phyloP scores from a whole-genome alignment of 192 early-diverging fungal genomes.

The Lobulomyces angularis region DNA sequence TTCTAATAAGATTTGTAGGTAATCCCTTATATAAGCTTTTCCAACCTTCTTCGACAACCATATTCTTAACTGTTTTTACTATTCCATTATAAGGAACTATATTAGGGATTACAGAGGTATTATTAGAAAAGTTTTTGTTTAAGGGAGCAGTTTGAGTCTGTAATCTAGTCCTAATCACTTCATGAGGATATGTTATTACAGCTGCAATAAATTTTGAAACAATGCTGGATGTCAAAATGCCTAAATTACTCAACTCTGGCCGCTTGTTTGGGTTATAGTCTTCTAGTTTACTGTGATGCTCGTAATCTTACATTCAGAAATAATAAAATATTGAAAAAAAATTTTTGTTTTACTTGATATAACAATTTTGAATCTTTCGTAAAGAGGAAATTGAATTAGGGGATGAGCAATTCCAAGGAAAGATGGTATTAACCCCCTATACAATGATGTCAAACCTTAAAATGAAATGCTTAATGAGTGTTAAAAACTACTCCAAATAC shows the following conservation, averaged over 20 bases:
- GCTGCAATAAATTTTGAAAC: slow-evolving; percentile 82
- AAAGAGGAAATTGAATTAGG: slow-evolving; percentile 89
- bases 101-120: not conserved
- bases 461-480: too few species aligned
- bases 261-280: slow-evolving; percentile 1
- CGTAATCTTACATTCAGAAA: not conserved
- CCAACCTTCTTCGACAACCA: slow-evolving; percentile 65
- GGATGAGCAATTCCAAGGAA: slow-evolving; percentile 87
- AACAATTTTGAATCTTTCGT: slow-evolving; percentile 69
- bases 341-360: slow-evolving; percentile 14
- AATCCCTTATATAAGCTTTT: slow-evolving; percentile 81
- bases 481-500: slow-evolving; percentile 61
- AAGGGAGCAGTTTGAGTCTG: slow-evolving; percentile 56
- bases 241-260: slow-evolving; percentile 18
- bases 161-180: slow-evolving; percentile 81
- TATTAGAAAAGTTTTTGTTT: not conserved
- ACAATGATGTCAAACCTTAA: too few species aligned
- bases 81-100: slow-evolving; percentile 66
- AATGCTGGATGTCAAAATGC: slow-evolving; percentile 70
- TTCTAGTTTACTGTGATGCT: slow-evolving; percentile 1
- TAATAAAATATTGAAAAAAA: not conserved
- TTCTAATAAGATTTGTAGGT: slow-evolving; percentile 71
- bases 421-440: too few species aligned
- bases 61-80: slow-evolving; percentile 57
- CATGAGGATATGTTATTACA: slow-evolving; percentile 87